Conservation (phyloP, 2,329 filamentous ascomycete species). For the Phialophora verrucosa region DNA sequence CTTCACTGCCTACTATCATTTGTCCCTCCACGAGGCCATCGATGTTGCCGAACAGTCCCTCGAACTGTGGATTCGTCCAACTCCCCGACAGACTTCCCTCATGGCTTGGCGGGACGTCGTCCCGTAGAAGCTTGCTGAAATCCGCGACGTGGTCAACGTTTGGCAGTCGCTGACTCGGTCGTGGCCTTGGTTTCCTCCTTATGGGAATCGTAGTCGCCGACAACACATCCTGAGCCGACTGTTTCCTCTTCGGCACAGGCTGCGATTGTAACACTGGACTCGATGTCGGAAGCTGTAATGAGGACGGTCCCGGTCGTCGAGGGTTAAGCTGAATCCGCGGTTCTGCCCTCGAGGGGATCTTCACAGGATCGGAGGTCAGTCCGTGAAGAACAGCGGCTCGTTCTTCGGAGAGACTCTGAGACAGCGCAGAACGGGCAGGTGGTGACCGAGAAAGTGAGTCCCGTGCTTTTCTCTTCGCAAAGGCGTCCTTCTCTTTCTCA, state of each 20-base stretch:
- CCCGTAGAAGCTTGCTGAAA: constrained; percentile 64
- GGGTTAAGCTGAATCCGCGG: constrained; percentile 7
- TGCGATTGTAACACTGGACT: constrained; percentile 1
- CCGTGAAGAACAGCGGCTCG: constrained; percentile 10
- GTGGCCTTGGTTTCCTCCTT: constrained; percentile 50
- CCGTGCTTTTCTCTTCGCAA: constrained; percentile 19
- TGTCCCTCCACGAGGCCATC: constrained; percentile 53
- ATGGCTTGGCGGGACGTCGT: constrained; percentile 56
- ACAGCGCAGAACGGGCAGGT: constrained; percentile 25
- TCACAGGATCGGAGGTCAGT: constrained; percentile 28
- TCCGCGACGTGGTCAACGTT: constrained; percentile 52
- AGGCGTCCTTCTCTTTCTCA: constrained; percentile 30
- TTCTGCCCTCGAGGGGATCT: constrained; percentile 26
- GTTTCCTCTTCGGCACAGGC: constrained; percentile 26
- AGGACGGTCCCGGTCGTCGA: constrained; percentile 23
- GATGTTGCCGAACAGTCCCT: constrained; percentile 61
- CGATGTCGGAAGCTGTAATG: constrained; percentile 22
- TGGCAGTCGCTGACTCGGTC: constrained; percentile 48
- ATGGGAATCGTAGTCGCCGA: constrained; percentile 65
- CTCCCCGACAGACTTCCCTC: constrained; percentile 51
- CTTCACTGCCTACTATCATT: constrained; percentile 49
- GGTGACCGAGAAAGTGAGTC: constrained; percentile 16
- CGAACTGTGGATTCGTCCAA: constrained; percentile 55
- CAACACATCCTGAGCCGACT: constrained; percentile 49
- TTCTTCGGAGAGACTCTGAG: constrained; percentile 26